These are phyloP conservation scores for Penicillium roqueforti DNA, from an alignment of 495 filamentous ascomycete species.

Conservation along the genomic window DNA sequence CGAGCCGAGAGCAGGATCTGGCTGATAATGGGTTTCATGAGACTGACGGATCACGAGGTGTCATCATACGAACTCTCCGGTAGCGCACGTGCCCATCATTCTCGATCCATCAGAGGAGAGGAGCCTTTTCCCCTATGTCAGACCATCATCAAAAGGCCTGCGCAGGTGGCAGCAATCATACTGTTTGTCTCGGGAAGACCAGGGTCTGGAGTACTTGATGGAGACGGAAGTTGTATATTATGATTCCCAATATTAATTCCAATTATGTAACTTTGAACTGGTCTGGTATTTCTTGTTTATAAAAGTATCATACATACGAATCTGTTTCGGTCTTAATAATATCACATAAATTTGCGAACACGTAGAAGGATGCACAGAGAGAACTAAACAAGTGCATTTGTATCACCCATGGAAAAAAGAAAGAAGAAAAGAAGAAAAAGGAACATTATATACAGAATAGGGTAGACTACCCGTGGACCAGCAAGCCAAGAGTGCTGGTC, in stretches of 20 bases:
- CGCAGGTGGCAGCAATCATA: no score
- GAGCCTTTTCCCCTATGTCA: no score
- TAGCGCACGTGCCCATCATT: not conserved
- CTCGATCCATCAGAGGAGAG: not conserved
- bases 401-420: not conserved
- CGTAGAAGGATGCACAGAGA: not conserved
- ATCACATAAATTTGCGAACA: not conserved
- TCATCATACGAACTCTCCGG: slow-evolving; percentile 18
- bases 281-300: not conserved
- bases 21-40: slow-evolving; percentile 20
- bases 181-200: no score
- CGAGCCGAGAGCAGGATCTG: slow-evolving; percentile 14
- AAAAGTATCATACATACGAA: not conserved
- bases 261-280: not conserved
- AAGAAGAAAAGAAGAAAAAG: not conserved
- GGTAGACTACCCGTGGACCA: not conserved
- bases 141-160: no score
- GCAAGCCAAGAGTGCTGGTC: not conserved
- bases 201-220: not conserved
- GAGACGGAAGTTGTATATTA: not conserved
- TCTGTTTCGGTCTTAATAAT: no score
- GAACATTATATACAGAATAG: slow-evolving; percentile 8
- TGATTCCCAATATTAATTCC: not conserved
- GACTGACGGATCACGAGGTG: slow-evolving; percentile 23
- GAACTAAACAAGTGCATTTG: not conserved